Conservation (phyloP, 1,284 basidiomycete species). For the Tylopilus sp. region DNA sequence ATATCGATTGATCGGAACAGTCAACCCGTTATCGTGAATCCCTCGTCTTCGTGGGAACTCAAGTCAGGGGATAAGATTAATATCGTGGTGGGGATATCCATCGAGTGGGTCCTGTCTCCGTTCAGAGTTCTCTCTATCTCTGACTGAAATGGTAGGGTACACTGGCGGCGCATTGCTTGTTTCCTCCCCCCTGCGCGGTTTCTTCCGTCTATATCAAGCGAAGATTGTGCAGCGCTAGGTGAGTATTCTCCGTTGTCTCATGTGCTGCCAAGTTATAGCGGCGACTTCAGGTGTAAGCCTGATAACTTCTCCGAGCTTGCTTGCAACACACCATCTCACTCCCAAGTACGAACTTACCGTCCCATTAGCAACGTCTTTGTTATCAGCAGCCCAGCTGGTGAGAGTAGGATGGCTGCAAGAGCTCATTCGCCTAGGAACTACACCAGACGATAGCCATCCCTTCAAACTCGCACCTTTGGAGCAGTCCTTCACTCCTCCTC, state of each 20-base stretch:
- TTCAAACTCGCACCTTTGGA: constrained; percentile 44
- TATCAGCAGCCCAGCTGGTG: constrained; percentile 53
- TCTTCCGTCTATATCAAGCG: constrained; percentile 31
- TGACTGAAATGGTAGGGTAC: constrained; percentile 37
- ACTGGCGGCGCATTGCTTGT: constrained; percentile 53
- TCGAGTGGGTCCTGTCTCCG: constrained; percentile 40
- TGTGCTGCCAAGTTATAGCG: background rate
- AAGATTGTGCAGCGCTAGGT: constrained; percentile 57
- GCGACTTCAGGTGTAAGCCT: constrained; percentile 46
- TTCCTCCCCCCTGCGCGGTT: constrained; percentile 39
- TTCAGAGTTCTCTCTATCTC: background rate
- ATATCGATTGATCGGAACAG: constrained; percentile 39
- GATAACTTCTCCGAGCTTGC: constrained; percentile 39
- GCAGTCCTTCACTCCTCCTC: constrained; percentile 46
- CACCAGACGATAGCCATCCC: constrained; percentile 34
- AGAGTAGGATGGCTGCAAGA: constrained; percentile 62
- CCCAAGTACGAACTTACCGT: constrained; percentile 47
- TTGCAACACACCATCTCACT: constrained; percentile 60
- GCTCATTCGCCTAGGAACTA: constrained; percentile 46
- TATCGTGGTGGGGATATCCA: constrained; percentile 41
- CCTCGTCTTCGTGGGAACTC: constrained; percentile 35
- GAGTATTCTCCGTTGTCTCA: constrained; percentile 8
- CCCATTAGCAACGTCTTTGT: constrained; percentile 50
- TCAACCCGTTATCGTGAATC: constrained; percentile 28
- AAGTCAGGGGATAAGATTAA: constrained; percentile 49